Conservation (phyloP, 2,329 filamentous ascomycete species). For the Ascochyta pisi region DNA sequence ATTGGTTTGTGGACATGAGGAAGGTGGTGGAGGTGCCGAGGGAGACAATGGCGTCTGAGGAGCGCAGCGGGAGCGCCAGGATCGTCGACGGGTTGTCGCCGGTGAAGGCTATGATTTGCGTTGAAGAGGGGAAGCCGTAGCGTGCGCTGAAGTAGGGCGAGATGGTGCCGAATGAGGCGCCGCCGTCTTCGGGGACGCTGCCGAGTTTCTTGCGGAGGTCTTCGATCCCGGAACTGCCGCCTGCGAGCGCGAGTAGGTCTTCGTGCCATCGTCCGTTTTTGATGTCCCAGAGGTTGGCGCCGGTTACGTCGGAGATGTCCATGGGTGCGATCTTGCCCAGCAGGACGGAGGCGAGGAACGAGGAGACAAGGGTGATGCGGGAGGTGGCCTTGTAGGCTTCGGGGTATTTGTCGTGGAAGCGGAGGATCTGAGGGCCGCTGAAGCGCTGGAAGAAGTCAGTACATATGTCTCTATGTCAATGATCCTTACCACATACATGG, state of each 20-base stretch:
- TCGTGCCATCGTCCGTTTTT: slow-evolving; percentile 75
- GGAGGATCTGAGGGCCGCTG: slow-evolving; percentile 94
- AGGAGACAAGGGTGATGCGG: slow-evolving; percentile 92
- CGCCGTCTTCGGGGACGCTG: slow-evolving; percentile 79
- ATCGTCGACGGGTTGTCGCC: slow-evolving; percentile 98
- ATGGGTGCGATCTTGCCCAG: slow-evolving; percentile 85
- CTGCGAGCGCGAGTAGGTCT: slow-evolving; percentile 75
- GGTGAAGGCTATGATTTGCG: slow-evolving; percentile 84
- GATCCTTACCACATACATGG: slow-evolving; percentile 68
- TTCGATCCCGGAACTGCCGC: slow-evolving; percentile 58
- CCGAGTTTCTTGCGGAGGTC: slow-evolving; percentile 81
- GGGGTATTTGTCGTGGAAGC: slow-evolving; percentile 81
- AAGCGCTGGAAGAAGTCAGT: slow-evolving; percentile 70
- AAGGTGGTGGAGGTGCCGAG: slow-evolving; percentile 96
- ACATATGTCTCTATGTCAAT: neutral
- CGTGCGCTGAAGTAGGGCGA: slow-evolving; percentile 78
- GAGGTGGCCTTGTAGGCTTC: slow-evolving; percentile 80
- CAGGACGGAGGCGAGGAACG: slow-evolving; percentile 90
- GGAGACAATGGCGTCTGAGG: slow-evolving; percentile 91
- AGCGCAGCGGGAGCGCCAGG: slow-evolving; percentile 83
- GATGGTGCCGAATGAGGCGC: slow-evolving; percentile 76
- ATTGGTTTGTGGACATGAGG: slow-evolving; percentile 93
- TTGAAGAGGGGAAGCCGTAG: slow-evolving; percentile 78
- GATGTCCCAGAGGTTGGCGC: slow-evolving; percentile 97
- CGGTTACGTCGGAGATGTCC: slow-evolving; percentile 92